A percentile compares a stretch with the other conserved stretches of the same genome.
phyloP scores from a whole-genome alignment of 2,329 filamentous ascomycete genomes.

The Calonectria pauciramosa region DNA sequence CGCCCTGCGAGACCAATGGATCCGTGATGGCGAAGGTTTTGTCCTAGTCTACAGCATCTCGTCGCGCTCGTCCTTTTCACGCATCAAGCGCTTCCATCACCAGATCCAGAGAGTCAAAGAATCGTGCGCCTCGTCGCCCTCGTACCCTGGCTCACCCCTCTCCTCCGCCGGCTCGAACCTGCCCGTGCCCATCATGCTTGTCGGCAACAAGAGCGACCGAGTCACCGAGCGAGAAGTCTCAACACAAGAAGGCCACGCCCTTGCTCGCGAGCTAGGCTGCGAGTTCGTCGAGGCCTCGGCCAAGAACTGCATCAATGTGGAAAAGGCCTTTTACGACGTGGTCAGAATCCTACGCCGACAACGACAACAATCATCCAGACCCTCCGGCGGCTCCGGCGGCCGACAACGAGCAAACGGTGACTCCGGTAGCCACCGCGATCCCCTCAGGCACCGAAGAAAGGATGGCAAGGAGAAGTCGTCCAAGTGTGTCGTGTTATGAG shows the following conservation, averaged over 20 bases:
- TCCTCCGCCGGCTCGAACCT: slow-evolving; percentile 70
- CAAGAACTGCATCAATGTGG: slow-evolving; percentile 98
- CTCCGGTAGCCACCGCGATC: slow-evolving; percentile 48
- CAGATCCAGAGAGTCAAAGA: slow-evolving; percentile 99
- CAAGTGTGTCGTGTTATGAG: slow-evolving; percentile 58
- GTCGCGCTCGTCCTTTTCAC: slow-evolving; percentile 92
- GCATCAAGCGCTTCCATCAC: slow-evolving; percentile 95
- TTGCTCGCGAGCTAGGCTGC: slow-evolving; percentile 92
- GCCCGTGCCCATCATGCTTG: slow-evolving; percentile 95
- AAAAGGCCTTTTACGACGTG: slow-evolving; percentile 98
- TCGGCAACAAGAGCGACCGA: slow-evolving; percentile 98
- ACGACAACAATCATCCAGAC: slow-evolving; percentile 69
- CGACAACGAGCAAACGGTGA: slow-evolving; percentile 57
- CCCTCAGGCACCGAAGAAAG: slow-evolving; percentile 51
- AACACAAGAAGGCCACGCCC: slow-evolving; percentile 92
- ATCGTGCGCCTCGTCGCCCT: slow-evolving; percentile 81
- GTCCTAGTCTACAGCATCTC: slow-evolving; percentile 99
- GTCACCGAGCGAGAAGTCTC: slow-evolving; percentile 97
- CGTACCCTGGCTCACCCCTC: slow-evolving; percentile 82
- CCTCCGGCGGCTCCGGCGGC: slow-evolving; percentile 50
- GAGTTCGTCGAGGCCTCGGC: slow-evolving; percentile 98
- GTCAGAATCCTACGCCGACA: slow-evolving; percentile 91
- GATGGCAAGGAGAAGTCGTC: slow-evolving; percentile 52
- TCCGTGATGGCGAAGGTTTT: slow-evolving; percentile 96
- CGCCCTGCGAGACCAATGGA: slow-evolving; percentile 97